Percentiles rank a stretch among this genome's conserved stretches.
Evolutionary conservation across 2,329 filamentous ascomycete species (phyloP).

Genomic region (Talaromyces sp.): DNA sequence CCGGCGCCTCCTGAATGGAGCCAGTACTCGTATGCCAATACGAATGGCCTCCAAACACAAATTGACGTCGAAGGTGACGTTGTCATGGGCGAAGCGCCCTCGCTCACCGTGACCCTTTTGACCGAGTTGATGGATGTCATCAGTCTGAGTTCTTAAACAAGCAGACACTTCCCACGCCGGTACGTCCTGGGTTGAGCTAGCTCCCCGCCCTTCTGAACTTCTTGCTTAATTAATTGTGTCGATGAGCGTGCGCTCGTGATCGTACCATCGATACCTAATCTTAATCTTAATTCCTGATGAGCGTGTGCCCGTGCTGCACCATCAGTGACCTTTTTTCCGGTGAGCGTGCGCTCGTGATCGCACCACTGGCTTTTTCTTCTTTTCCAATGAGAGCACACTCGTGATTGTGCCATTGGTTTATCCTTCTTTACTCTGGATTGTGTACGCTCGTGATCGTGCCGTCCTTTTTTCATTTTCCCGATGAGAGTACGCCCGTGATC

Average conservation of each 20-base stretch:
- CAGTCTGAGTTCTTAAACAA: not conserved
- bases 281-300: not conserved
- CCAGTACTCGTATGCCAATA: slow-evolving; percentile 1
- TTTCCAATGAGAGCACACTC: slow-evolving; percentile 6
- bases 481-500: slow-evolving; percentile 4
- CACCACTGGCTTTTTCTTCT: not conserved
- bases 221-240: not conserved
- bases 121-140: not conserved
- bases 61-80: slow-evolving; percentile 7
- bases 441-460: not conserved
- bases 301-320: slow-evolving; percentile 3
- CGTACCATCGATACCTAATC: not conserved
- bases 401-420: not conserved
- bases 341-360: slow-evolving; percentile 8
- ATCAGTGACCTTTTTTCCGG: not conserved
- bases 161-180: not conserved
- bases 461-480: not conserved
- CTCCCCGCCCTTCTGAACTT: not conserved
- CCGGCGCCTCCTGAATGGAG: not conserved
- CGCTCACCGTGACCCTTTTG: not conserved
- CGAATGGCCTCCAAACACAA: slow-evolving; percentile 1
- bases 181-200: not conserved
- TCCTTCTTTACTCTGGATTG: not conserved
- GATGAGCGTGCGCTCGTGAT: slow-evolving; percentile 3
- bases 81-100: slow-evolving; percentile 9